Evolutionary conservation across 1,284 basidiomycete species (phyloP).

Genomic region (Leccinum pachyderme): DNA sequence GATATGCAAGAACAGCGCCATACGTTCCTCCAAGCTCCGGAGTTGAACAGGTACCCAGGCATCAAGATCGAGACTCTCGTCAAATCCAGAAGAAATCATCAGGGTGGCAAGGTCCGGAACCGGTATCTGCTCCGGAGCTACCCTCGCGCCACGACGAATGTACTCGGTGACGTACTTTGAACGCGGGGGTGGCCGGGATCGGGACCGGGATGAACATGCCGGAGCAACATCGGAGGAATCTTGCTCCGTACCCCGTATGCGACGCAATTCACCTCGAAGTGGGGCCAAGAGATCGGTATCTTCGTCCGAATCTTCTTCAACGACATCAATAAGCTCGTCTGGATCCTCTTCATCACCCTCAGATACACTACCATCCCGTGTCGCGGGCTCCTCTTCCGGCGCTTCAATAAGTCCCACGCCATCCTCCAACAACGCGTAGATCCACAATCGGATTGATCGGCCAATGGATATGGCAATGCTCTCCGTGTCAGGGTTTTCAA

Average conservation of each 20-base stretch:
- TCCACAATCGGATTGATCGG: slow-evolving; percentile 60
- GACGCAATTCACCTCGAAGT: slow-evolving; percentile 64
- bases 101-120: slow-evolving; percentile 50
- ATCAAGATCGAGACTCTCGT: slow-evolving; percentile 25
- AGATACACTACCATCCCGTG: slow-evolving; percentile 13
- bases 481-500: slow-evolving; percentile 75
- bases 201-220: slow-evolving; percentile 35
- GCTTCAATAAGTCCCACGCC: slow-evolving; percentile 54
- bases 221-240: slow-evolving; percentile 19
- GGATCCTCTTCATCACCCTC: slow-evolving; percentile 35
- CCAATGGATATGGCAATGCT: slow-evolving; percentile 60
- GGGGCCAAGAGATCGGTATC: slow-evolving; percentile 58
- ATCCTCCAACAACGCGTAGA: slow-evolving; percentile 67
- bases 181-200: slow-evolving; percentile 24
- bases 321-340: slow-evolving; percentile 62
- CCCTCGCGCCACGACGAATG: slow-evolving; percentile 66
- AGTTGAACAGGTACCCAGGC: slow-evolving; percentile 42
- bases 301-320: slow-evolving; percentile 41
- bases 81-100: slow-evolving; percentile 40
- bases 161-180: slow-evolving; percentile 62
- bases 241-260: slow-evolving; percentile 43
- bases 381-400: slow-evolving; percentile 16
- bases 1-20: slow-evolving; percentile 55
- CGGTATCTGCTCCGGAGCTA: slow-evolving; percentile 55
- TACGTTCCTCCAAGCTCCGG: slow-evolving; percentile 49